Conservation (phyloP, 2,329 filamentous ascomycete species). For the Daldinia sp. region DNA sequence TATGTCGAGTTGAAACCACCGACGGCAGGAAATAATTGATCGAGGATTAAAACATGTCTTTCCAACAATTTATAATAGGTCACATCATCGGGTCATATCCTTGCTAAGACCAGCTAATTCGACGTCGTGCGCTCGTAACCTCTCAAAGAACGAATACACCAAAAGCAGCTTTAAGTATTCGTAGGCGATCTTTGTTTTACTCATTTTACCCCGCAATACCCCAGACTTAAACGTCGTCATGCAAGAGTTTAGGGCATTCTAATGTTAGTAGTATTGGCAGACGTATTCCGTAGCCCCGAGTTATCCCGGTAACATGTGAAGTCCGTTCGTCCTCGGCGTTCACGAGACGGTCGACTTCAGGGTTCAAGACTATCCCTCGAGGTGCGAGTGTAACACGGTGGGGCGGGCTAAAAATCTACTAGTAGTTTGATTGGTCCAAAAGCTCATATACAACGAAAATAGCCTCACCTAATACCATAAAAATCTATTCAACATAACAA, state of each 20-base stretch:
- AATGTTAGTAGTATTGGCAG: neutral
- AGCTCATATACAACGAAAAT: no score
- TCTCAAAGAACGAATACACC: neutral
- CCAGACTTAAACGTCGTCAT: constrained; percentile 1
- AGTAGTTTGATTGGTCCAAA: no score
- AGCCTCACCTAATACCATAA: no score
- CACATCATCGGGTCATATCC: neutral
- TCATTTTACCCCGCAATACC: constrained; percentile 19
- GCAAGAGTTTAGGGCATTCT: constrained; percentile 5
- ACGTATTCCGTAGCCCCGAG: constrained; percentile 8
- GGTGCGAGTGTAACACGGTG: no score
- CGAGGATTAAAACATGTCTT: neutral
- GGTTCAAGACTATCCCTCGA: neutral
- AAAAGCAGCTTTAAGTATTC: neutral
- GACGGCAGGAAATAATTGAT: no score
- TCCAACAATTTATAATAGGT: neutral
- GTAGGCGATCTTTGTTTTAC: neutral
- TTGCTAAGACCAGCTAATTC: neutral
- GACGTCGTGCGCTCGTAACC: neutral
- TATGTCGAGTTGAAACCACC: neutral
- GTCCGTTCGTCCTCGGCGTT: neutral
- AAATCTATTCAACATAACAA: no score
- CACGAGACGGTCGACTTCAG: neutral
- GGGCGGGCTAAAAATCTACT: no score
- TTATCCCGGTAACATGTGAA: constrained; percentile 33